Evolutionary conservation across 2,329 filamentous ascomycete genomes (phyloP), one percentile per base, ranked within the genome.

Genomic region (Pyrenophora tritici-repentis): DNA sequence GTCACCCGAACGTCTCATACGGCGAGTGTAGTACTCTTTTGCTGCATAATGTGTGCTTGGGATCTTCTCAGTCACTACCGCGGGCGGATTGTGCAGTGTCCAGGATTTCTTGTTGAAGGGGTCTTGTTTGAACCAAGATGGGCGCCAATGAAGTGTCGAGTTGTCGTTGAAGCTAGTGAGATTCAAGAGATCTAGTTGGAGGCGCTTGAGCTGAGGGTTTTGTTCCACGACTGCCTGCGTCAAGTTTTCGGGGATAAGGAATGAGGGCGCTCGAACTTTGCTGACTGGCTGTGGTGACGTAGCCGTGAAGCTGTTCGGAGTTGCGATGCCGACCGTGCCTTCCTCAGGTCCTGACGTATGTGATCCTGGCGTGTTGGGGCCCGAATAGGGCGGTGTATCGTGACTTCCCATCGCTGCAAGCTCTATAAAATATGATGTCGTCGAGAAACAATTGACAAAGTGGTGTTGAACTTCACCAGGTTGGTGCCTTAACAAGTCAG

Each of bases 71-170:
- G 65, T 68, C 14, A 70, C 62, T 9, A 70, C 63, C 17, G 69
- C 53, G 1, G 66, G 67, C 3, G 68, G 67, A 29, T 66, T 70
- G 16, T 67, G 61, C 14, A 70, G 46, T 1, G 64, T 66, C 68
- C 68, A 72, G 34, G 55, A 50, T 0, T n/a, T 13, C 1, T 38
- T 17, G 22, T 39, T 17, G 6, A 33, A 48, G 1, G 10, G 17
- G 1, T 18, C 42, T 17, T 58, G 35, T 0, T 41, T 8, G 51
- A 70, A 70, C 68, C 67, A 72, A 1, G 55, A 44, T 0, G 68
- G 68, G 10, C 63, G 65, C 65, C 65, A 71, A 40, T 56, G 56
- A 3, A 71, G 54, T 4, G 62, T 60, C n/a, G 44, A 50, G 44
- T 68, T 69, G 16, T 71, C 67, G 18, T 50, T 44, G 34, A 72